Percentiles rank a stretch among this genome's conserved stretches.
phyloP scores from a whole-genome alignment of 1,284 basidiomycete species.

The Exobasidium cylindrosporum region DNA sequence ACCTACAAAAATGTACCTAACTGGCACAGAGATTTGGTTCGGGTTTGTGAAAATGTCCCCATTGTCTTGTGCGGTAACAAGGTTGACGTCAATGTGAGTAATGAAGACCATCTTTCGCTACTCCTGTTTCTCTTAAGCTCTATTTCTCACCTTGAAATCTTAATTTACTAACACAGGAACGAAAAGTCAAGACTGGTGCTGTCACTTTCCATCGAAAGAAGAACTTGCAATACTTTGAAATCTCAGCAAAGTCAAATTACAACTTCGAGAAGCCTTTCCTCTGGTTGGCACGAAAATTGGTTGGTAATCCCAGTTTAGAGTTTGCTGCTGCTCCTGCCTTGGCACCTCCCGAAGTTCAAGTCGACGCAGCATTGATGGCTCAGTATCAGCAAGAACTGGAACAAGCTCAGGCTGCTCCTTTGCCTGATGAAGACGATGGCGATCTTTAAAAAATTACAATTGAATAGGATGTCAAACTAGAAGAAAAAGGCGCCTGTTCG shows the following conservation, averaged over 20 bases:
- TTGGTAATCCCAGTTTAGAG: constrained; percentile 84
- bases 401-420: constrained; percentile 59
- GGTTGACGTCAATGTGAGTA: constrained; percentile 89
- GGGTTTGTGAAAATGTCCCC: constrained; percentile 98
- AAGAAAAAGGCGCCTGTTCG: background rate
- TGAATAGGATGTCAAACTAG: background rate
- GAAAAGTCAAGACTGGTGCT: constrained; percentile 97
- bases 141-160: constrained; percentile 45
- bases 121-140: constrained; percentile 1
- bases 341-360: constrained; percentile 84
- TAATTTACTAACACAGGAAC: constrained; percentile 66
- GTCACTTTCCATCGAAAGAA: constrained; percentile 99
- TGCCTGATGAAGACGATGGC: constrained; percentile 61
- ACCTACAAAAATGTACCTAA: constrained; percentile 99
- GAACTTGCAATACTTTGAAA: constrained; percentile 99
- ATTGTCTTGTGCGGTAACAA: constrained; percentile 99
- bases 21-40: constrained; percentile 99
- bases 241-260: constrained; percentile 99
- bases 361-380: constrained; percentile 77
- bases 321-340: constrained; percentile 96
- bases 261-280: constrained; percentile 99
- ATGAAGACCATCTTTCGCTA: background rate
- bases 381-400: constrained; percentile 80
- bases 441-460: constrained; percentile 35
- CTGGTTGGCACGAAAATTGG: constrained; percentile 96